Conservation (phyloP, 2,329 filamentous ascomycete genomes). For the Colletotrichum tofieldiae region DNA sequence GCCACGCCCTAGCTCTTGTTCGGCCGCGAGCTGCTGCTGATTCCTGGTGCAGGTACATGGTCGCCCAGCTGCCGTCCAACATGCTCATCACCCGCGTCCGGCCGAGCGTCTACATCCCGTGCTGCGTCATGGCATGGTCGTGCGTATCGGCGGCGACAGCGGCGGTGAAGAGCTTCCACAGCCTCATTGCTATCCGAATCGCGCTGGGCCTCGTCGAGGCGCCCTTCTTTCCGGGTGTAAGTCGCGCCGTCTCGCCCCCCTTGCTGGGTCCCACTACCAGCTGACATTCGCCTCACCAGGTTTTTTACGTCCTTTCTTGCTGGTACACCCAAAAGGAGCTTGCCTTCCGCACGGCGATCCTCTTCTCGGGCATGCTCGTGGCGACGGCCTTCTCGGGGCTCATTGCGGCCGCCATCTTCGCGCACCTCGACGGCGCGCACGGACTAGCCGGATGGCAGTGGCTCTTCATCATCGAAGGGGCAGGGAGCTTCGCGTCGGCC, state of each 20-base stretch:
- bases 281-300: conserved; percentile 37
- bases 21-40: not conserved
- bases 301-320: conserved; percentile 39
- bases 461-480: conserved; percentile 80
- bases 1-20: not conserved
- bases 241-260: conserved; percentile 1
- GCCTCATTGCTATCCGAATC: conserved; percentile 32
- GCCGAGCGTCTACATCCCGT: conserved; percentile 46
- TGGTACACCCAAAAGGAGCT: conserved; percentile 43
- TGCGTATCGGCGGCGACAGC: conserved; percentile 42
- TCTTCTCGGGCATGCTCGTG: conserved; percentile 45
- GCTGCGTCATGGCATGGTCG: conserved; percentile 42
- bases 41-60: conserved; percentile 40
- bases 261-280: not conserved
- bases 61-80: conserved; percentile 46
- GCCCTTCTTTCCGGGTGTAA: conserved; percentile 41
- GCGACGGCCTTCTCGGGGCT: conserved; percentile 59
- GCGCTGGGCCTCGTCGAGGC: conserved; percentile 38
- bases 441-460: conserved; percentile 76
- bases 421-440: conserved; percentile 61
- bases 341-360: conserved; percentile 35
- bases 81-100: conserved; percentile 45
- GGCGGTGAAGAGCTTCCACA: conserved; percentile 31
- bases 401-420: conserved; percentile 60
- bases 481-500: conserved; percentile 49